Evolutionary conservation across 768 basidiomycete species (phyloP), one percentile per base, ranked within the genome.

Genomic region (Xanthoconium stramineum): DNA sequence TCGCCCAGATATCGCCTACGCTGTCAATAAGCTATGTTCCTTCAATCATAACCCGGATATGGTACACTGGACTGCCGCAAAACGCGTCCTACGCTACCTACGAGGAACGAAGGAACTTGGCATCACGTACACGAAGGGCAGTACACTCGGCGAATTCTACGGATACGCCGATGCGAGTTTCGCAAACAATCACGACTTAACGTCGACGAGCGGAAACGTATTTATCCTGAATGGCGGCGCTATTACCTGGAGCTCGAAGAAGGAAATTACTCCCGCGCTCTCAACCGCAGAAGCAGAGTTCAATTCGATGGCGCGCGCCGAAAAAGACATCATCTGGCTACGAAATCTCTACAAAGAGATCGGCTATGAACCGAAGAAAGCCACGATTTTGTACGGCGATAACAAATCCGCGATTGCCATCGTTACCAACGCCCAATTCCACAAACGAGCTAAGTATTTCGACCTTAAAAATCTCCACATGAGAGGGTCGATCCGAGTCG

Each of bases 301-400:
- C 14, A 53, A 14, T 2, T 38, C 57, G 0, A 55, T 65, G 36
- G 54, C 55, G 0, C 37, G 48, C 1, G 57, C 61, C 5, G 20
- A 15, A 1, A 11, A 14, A 6, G 42, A 60, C 1, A 51, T 38
- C 1, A 64, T 67, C 0, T 66, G 64, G 42, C 65, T 60, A 0
- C 51, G 57, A 8, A 75, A 64, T 66, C 75, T 77, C 17, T 73
- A 6, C 5, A 20, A 47, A 65, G 77, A 29, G 75, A 63, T 46
- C 28, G 59, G 63, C 68, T 68, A 46, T 59, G 47, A 5, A 44
- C 55, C 39, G 69, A 57, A 4, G 30, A 29, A 9, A 68, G 43
- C 49, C 1, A 49, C 60, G 48, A 15, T 72, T 45, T 1, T 61
- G 20, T 19, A 61, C 42, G 10, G 68, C 48, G 55, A 65, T 10